Conservation (phyloP, 805 yeast species). For the Schizosaccharomyces cryophilus region DNA sequence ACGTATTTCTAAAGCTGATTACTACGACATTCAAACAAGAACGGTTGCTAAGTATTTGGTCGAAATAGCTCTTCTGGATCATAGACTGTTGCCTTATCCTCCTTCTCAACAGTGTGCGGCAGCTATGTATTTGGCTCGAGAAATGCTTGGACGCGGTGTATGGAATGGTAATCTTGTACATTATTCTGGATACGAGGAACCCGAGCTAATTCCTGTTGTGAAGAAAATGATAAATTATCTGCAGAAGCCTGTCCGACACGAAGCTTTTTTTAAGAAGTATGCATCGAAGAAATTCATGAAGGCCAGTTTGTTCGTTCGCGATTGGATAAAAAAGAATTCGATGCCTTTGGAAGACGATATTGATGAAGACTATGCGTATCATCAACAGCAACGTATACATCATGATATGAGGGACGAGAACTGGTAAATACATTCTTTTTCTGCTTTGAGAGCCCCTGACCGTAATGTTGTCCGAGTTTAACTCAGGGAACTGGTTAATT, state of each 20-base stretch:
- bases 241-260: conserved; percentile 55
- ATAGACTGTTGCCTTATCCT: conserved; percentile 58
- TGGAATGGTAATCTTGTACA: conserved; percentile 56
- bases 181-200: conserved; percentile 63
- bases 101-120: conserved; percentile 95
- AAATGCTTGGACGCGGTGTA: conserved; percentile 36
- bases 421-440: neutral
- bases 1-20: conserved; percentile 86
- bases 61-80: conserved; percentile 79
- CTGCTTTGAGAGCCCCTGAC: too few species aligned
- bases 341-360: neutral
- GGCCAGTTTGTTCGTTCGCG: conserved; percentile 8
- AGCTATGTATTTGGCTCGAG: conserved; percentile 66
- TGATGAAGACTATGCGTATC: neutral
- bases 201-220: conserved; percentile 46
- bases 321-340: conserved; percentile 1
- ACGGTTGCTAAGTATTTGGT: conserved; percentile 81
- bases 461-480: too few species aligned
- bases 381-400: neutral
- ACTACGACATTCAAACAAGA: conserved; percentile 78
- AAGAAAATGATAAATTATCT: conserved; percentile 50
- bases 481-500: too few species aligned
- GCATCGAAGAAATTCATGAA: conserved; percentile 73
- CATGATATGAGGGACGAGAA: neutral
- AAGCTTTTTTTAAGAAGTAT: conserved; percentile 80